Conservation (phyloP, 805 yeast species). For the Torulaspora quercuum region DNA sequence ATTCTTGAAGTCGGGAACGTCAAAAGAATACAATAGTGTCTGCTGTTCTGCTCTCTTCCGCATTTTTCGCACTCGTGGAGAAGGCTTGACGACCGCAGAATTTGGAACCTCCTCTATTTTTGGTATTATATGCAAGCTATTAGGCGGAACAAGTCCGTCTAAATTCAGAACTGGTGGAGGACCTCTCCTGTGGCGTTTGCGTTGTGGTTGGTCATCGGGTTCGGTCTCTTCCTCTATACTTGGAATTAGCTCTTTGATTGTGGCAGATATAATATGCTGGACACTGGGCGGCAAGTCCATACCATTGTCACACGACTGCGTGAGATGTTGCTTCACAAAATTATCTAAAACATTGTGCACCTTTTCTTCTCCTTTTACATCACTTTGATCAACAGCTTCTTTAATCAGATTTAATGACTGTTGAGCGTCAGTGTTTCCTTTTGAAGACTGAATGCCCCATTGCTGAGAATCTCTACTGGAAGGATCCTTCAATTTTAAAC, state of each 20-base stretch:
- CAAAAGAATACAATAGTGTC: conserved; percentile 14
- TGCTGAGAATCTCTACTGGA: too few relatives aligned
- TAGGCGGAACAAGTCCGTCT: conserved; percentile 35
- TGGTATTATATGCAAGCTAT: conserved; percentile 5
- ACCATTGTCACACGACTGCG: conserved; percentile 13
- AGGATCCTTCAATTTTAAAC: too few relatives aligned
- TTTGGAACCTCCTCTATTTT: conserved; percentile 9
- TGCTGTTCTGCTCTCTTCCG: conserved; percentile 12
- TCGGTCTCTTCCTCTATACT: conserved; percentile 15
- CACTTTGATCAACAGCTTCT: conserved; percentile 4
- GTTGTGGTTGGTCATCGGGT: conserved; percentile 3
- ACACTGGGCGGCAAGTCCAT: conserved; percentile 17
- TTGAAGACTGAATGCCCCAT: conserved; percentile 1
- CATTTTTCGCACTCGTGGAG: conserved; percentile 11
- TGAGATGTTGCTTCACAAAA: conserved; percentile 25
- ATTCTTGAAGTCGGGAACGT: conserved; percentile 21
- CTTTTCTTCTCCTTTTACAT: conserved; percentile 6
- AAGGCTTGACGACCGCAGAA: conserved; percentile 3
- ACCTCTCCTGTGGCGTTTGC: conserved; percentile 16
- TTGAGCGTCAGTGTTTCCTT: neutral
- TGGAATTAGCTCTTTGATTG: conserved; percentile 27
- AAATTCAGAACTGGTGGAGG: conserved; percentile 27
- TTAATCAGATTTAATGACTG: conserved; percentile 1
- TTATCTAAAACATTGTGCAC: conserved; percentile 23
- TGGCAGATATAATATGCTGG: conserved; percentile 24